These are phyloP conservation scores for Talaromyces wortmannii DNA, from an alignment of 495 filamentous ascomycete genomes.

Conservation along the genomic window DNA sequence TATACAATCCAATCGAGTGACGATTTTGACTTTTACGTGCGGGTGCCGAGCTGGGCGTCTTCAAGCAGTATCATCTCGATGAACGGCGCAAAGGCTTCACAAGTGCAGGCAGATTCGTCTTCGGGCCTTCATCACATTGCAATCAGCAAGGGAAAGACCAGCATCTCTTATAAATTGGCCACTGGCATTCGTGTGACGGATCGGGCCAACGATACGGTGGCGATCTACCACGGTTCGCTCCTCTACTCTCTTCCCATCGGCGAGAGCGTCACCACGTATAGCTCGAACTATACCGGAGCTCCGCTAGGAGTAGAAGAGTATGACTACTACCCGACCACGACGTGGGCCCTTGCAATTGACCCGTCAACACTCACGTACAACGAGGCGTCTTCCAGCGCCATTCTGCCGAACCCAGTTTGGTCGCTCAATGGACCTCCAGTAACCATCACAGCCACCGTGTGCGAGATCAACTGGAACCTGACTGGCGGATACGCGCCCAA, in stretches of 20 bases:
- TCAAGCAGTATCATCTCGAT: slow-evolving; percentile 13
- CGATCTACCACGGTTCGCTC: slow-evolving; percentile 47
- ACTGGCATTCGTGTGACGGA: slow-evolving; percentile 17
- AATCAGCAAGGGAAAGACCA: slow-evolving; percentile 12
- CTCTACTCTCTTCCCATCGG: slow-evolving; percentile 46
- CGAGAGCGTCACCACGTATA: slow-evolving; percentile 16
- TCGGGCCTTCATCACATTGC: slow-evolving; percentile 17
- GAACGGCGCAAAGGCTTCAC: slow-evolving; percentile 1
- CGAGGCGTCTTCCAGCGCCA: slow-evolving; percentile 1
- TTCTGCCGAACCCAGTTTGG: slow-evolving; percentile 40
- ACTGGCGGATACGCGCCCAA: slow-evolving; percentile 36
- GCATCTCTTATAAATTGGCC: slow-evolving; percentile 13
- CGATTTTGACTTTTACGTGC: slow-evolving; percentile 40
- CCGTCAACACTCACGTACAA: slow-evolving; percentile 11
- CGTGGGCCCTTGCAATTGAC: slow-evolving; percentile 17
- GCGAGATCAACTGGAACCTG: slow-evolving; percentile 48
- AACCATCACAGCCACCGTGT: slow-evolving; percentile 41
- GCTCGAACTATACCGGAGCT: slow-evolving; percentile 10
- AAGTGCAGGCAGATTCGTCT: slow-evolving; percentile 9
- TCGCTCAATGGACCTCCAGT: slow-evolving; percentile 39
- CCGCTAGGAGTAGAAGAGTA: slow-evolving; percentile 7
- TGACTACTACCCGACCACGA: slow-evolving; percentile 3
- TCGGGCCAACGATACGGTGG: slow-evolving; percentile 46
- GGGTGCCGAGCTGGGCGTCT: slow-evolving; percentile 41
- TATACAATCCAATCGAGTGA: slow-evolving; percentile 37